phyloP scores from a whole-genome alignment of 83 land plant species.

The Diphasiastrum complanatum region DNA sequence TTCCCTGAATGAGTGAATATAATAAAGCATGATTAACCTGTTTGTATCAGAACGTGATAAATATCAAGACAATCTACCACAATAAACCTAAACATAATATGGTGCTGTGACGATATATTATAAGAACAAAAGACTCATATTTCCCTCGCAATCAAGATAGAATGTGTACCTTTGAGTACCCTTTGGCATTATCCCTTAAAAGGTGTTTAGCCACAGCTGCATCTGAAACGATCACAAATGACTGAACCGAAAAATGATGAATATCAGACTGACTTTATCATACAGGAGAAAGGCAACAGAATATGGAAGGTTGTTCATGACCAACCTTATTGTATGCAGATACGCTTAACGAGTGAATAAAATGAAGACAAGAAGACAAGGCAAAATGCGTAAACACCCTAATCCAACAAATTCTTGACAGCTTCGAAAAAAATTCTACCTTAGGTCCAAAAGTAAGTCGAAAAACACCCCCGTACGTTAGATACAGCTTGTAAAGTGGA shows the following conservation, averaged over 20 bases:
- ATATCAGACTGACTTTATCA: not conserved
- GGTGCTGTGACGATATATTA: not conserved
- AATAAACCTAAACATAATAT: not conserved
- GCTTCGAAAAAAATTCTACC: conserved; percentile 35
- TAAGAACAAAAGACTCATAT: not conserved
- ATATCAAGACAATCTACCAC: not conserved
- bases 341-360: too few species aligned
- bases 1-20: conserved; percentile 48
- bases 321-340: not conserved
- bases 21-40: not conserved
- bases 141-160: not conserved
- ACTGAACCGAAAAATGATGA: conserved; percentile 34
- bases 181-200: conserved; percentile 72
- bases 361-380: not conserved
- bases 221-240: conserved; percentile 88
- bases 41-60: not conserved
- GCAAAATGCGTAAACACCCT: not conserved
- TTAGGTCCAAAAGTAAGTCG: conserved; percentile 89
- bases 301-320: not conserved
- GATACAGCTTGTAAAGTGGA: conserved; percentile 71
- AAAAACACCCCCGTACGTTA: conserved; percentile 84
- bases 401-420: not conserved
- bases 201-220: conserved; percentile 82
- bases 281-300: not conserved
- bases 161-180: conserved; percentile 74